Evolutionary conservation across 2,329 filamentous ascomycete genomes (phyloP).

Genomic region (Canariomyces notabilis): DNA sequence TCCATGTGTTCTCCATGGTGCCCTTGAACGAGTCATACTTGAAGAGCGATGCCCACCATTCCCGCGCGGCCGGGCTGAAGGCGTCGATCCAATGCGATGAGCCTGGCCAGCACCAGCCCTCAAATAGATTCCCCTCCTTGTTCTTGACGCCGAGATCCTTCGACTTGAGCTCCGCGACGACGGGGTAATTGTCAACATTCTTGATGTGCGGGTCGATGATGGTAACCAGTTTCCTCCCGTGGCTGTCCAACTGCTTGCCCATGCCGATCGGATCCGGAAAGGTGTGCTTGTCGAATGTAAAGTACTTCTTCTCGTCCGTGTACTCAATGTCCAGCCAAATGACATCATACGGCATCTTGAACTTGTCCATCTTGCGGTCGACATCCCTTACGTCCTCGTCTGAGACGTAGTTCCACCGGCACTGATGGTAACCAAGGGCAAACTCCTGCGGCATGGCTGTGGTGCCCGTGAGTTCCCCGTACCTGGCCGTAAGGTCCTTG

Average conservation of each 20-base stretch:
- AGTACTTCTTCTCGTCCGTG: slow-evolving; percentile 95
- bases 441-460: slow-evolving; percentile 91
- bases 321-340: slow-evolving; percentile 99
- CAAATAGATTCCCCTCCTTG: slow-evolving; percentile 83
- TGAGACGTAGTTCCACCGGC: slow-evolving; percentile 97
- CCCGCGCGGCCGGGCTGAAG: slow-evolving; percentile 85
- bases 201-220: slow-evolving; percentile 99
- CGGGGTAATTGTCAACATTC: slow-evolving; percentile 71
- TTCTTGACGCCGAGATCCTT: slow-evolving; percentile 81
- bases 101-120: slow-evolving; percentile 98
- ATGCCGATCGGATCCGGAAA: slow-evolving; percentile 84
- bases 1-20: slow-evolving; percentile 77
- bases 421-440: slow-evolving; percentile 91
- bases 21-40: slow-evolving; percentile 85
- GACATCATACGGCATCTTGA: slow-evolving; percentile 93
- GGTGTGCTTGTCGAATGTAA: slow-evolving; percentile 88
- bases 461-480: slow-evolving; percentile 85
- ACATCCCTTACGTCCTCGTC: slow-evolving; percentile 97
- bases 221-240: slow-evolving; percentile 82
- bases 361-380: slow-evolving; percentile 91
- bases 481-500: slow-evolving; percentile 72
- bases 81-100: slow-evolving; percentile 94
- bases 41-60: slow-evolving; percentile 90
- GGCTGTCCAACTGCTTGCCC: slow-evolving; percentile 79
- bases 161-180: slow-evolving; percentile 76